Evolutionary conservation across 306 rosid species (phyloP), one percentile per base, ranked within the genome.

Genomic region (Comarum palustre): DNA sequence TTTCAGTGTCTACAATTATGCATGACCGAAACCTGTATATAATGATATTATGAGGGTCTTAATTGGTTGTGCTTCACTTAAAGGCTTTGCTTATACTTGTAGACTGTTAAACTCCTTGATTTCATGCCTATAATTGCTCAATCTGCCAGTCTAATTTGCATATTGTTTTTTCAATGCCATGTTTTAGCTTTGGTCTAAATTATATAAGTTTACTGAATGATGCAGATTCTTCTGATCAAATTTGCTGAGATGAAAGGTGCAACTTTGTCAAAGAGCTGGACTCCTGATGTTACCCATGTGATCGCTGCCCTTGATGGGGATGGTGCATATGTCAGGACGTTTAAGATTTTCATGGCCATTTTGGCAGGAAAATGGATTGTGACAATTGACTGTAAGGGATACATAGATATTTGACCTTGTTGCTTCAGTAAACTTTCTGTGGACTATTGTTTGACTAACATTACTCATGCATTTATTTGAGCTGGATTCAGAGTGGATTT

Each of bases 251-350:
- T 67, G 69, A 72, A 47, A 36, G 93, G 96, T 70, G 90, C 90
- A 22, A 75, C 73, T 9, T 92, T 94, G 75, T 81, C 90, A 45
- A 94, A 85, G 84, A 77, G 41, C 48, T 94, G 99, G 99, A 87
- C 80, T 48, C 81, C 86, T 24, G 65, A 89, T 59, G 97, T 91
- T 69, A 91, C 96, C 17, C 99, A 91, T 68, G 88, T 91, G 68
- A 84, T 94, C 72, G 99, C 97, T 36, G 87, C 96, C 55, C 82
- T 86, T 6, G 90, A 91, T 81, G 89, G 79, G 64, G 84, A 87
- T 16, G 97, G 91, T 74, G 96, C 96, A 36, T 94, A 93, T 82
- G 82, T 92, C 27, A 81, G 99, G 81, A 94, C 99, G 1, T 79
- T 89, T 60, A 91, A 91, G 82, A 90, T 87, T 55, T 88, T 90